These are phyloP conservation scores for Monotropa hypopitys DNA, from an alignment of 179 eudicot species.

Conservation along the genomic window DNA sequence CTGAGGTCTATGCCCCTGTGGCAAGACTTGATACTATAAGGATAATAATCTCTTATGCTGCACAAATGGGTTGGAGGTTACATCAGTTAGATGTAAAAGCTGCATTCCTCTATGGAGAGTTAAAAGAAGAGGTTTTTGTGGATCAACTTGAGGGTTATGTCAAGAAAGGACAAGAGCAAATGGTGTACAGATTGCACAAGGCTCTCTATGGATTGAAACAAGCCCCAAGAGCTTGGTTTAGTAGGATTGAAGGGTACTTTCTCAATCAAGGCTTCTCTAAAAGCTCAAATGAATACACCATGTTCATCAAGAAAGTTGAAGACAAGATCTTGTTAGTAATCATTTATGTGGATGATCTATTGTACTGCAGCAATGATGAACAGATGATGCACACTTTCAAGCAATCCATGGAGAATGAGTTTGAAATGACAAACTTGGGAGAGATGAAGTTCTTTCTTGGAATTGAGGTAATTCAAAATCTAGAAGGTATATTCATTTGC, in stretches of 20 bases:
- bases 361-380: background rate
- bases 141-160: background rate
- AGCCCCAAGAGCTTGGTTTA: background rate
- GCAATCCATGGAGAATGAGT: background rate
- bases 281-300: background rate
- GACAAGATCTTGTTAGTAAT: background rate
- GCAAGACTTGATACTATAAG: too few species aligned
- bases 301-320: background rate
- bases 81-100: background rate
- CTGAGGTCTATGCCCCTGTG: too few species aligned
- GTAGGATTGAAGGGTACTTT: background rate
- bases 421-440: background rate
- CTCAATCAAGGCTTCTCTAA: background rate
- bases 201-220: background rate
- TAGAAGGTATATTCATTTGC: background rate
- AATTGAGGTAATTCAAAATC: background rate
- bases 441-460: background rate
- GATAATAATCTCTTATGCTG: too few species aligned
- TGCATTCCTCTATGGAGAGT: too few species aligned
- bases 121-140: background rate
- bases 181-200: too few species aligned
- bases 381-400: background rate
- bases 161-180: background rate
- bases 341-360: background rate
- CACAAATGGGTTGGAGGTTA: too few species aligned